Base-by-base conservation (phyloP, 306 rosid species). In the Castanea mollissima region DNA sequence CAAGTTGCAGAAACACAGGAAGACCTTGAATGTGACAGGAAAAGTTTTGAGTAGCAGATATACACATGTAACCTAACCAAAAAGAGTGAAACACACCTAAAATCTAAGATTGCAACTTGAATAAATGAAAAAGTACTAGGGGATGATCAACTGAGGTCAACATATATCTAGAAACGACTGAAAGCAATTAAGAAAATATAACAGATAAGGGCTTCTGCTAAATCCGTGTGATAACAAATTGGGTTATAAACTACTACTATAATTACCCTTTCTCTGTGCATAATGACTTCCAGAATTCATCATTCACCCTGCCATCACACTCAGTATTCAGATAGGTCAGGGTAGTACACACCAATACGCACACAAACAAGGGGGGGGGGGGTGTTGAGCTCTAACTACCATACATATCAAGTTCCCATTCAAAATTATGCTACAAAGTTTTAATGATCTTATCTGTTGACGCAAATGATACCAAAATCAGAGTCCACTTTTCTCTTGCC, bases 1-100 rank as follows among this genome's bases (percentile, higher is more conserved):
- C 93, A 91, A 55, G 81, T 85, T 19, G 86, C 79, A 76, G 86
- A 86, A 78, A 82, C 78, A 76, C 96, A 90, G 55, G 80, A 86
- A 91, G 51, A 85, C 93, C 93, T 87, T 77, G 21, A 74, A 86
- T 74, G 46, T 65, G 78, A 77, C 75, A 81, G 56, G 78, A 38
- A 73, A 58, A 12, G 5, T 54, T 57, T 31, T 54, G 52, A 21
- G 71, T 71, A 19, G 34, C 63, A 71, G 77, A 69, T 73, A 72
- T 57, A 56, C 49, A 54, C 14, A 68, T 38, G 27, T 34, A 68
- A 32, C 25, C 51, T 19, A 38, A 16, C 46, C 54, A 8, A 35
- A 8, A 68, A 2, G 1, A 35, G 46, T 34, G 74, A 55, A 75
- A 64, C 21, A 64, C 32, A 70, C 55, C 49, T 71, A 55, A 76